Percentiles rank a stretch among this genome's conserved stretches.
phyloP scores from a whole-genome alignment of 352 stramenopile genomes.

The Globisporangium canariense region DNA sequence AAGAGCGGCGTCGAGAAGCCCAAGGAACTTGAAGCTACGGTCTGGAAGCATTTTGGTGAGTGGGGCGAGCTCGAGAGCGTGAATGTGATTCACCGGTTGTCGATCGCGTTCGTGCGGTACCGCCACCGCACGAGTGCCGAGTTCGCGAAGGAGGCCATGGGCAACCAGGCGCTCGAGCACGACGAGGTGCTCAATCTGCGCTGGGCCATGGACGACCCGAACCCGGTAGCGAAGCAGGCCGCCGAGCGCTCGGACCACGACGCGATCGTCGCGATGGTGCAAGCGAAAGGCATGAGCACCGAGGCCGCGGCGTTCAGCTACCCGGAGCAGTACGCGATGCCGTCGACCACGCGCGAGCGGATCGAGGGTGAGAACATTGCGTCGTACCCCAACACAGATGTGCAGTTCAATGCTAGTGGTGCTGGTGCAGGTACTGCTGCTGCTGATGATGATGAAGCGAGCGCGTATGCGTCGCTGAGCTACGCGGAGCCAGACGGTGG shows the following conservation, averaged over 20 bases:
- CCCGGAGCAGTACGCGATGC: slow-evolving; percentile 75
- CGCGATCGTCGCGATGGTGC: slow-evolving; percentile 83
- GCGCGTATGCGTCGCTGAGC: slow-evolving; percentile 50
- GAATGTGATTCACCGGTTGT: slow-evolving; percentile 91
- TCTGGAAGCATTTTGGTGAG: slow-evolving; percentile 90
- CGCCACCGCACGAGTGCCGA: slow-evolving; percentile 75
- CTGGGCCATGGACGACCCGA: slow-evolving; percentile 93
- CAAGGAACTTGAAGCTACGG: slow-evolving; percentile 54
- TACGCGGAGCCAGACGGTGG: slow-evolving; percentile 39
- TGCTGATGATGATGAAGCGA: slow-evolving; percentile 18
- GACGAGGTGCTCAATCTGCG: slow-evolving; percentile 90
- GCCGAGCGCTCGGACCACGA: slow-evolving; percentile 85
- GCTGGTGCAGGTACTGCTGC: slow-evolving; percentile 1
- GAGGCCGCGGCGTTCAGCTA: slow-evolving; percentile 73
- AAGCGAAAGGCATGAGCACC: slow-evolving; percentile 59
- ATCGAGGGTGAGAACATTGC: slow-evolving; percentile 58
- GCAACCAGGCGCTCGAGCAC: slow-evolving; percentile 83
- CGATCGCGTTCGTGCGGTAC: slow-evolving; percentile 89
- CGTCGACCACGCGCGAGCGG: slow-evolving; percentile 60
- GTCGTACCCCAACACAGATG: slow-evolving; percentile 72
- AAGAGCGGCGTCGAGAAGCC: slow-evolving; percentile 48
- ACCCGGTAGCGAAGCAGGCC: slow-evolving; percentile 89
- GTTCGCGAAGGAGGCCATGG: slow-evolving; percentile 89
- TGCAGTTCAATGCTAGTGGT: slow-evolving; percentile 33
- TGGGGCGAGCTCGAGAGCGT: slow-evolving; percentile 93